A percentile compares a stretch with the other conserved stretches of the same genome.
Evolutionary conservation across 495 filamentous ascomycete genomes (phyloP).

Genomic region (Opeltia flavorubescens): DNA sequence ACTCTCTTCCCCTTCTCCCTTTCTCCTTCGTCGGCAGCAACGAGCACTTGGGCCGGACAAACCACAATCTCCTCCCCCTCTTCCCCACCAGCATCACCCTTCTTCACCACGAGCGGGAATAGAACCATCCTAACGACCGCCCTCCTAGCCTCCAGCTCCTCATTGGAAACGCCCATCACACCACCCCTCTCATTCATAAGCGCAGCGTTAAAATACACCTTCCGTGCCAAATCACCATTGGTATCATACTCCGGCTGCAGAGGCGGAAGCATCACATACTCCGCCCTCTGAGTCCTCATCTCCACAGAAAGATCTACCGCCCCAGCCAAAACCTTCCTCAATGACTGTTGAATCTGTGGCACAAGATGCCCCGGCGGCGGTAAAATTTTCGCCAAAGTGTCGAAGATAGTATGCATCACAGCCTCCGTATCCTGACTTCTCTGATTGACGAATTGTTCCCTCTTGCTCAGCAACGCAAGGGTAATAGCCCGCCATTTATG

Average conservation of each 20-base stretch:
- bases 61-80: slow-evolving; percentile 80
- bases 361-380: slow-evolving; percentile 69
- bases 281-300: slow-evolving; percentile 90
- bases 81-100: slow-evolving; percentile 73
- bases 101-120: slow-evolving; percentile 89
- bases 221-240: slow-evolving; percentile 71
- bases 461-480: slow-evolving; percentile 68
- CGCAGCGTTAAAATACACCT: slow-evolving; percentile 72
- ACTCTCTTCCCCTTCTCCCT: slow-evolving; percentile 32
- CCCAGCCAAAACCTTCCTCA: slow-evolving; percentile 66
- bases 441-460: slow-evolving; percentile 58
- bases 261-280: slow-evolving; percentile 94
- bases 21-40: slow-evolving; percentile 36
- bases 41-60: slow-evolving; percentile 81
- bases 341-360: slow-evolving; percentile 56
- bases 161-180: slow-evolving; percentile 50
- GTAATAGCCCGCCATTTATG: slow-evolving; percentile 94
- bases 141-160: slow-evolving; percentile 59
- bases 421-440: slow-evolving; percentile 77
- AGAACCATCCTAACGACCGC: slow-evolving; percentile 78
- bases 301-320: slow-evolving; percentile 82
- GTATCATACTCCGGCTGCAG: slow-evolving; percentile 91
- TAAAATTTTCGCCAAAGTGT: slow-evolving; percentile 61
- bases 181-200: slow-evolving; percentile 81
- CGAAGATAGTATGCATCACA: slow-evolving; percentile 72